Base-by-base conservation (phyloP, 768 basidiomycete genomes). In the Tremella fuciformis region DNA sequence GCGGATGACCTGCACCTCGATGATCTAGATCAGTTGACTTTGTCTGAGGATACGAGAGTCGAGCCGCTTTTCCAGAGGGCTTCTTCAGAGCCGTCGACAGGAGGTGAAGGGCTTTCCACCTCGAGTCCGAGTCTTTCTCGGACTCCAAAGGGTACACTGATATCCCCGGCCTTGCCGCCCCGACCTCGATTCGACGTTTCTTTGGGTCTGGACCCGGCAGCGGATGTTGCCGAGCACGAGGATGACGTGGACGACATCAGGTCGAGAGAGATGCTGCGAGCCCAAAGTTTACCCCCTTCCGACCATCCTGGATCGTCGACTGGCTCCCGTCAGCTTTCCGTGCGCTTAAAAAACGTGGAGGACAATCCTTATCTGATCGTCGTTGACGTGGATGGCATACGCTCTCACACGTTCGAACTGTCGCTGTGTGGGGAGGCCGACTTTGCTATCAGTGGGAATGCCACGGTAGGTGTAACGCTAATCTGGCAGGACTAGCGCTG, bases 341-440 rank as follows among this genome's bases (percentile, higher is more conserved):
- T 50, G 4, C 49, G 49, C 34, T 74, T 92, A 57, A 82, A 81
- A 29, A 80, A 84, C 2, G 83, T 84, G 56, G 80, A 81, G 58
- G 79, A 81, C 3, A 86, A 90, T 62, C 81, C 84, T 13, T 82
- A 83, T 41, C 78, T 80, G 55, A 88, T 89, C 63, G 80, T 84
- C 15, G 80, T 92, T 11, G 80, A 81, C 24, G 83, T 88, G 44
- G 85, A 87, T 37, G 83, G 81, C 2, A 79, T 79, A 55, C 38
- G 58, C 8, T 79, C 78, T 50, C 80, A 87, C 19, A 79, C 80
- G n/a, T 91, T 79, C 64, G 86, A 92, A 74, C 76, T 93, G 59
- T 86, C 89, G 64, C 62, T 90, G 41, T 81, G 87, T 18, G 77
- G 79, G 1, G 69, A 70, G 2, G 75, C 76, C 13, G 71, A 67